Evolutionary conservation across 495 filamentous ascomycete species (phyloP), one percentile per base, ranked within the genome.

Genomic region (Podospora pseudocomata): DNA sequence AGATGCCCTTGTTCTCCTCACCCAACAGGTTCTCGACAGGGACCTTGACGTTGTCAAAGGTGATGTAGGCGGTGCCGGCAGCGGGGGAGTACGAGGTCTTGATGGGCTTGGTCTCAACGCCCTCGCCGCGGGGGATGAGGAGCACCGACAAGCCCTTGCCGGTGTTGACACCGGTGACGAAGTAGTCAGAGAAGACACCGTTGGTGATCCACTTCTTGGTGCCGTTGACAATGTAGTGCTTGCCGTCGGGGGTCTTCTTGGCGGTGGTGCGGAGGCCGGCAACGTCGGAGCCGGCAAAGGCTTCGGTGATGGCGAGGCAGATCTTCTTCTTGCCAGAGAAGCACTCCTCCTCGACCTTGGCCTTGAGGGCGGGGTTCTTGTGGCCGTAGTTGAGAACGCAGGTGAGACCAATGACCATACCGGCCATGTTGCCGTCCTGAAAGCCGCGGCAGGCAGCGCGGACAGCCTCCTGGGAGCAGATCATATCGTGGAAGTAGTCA

Each of bases 171-270:
- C 88, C 92, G 19, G 86, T 88, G 62, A 94, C 90, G 74, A 96
- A 96, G 80, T 93, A 94, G 77, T 94, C 91, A 71, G 82, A 83
- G 77, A 88, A 94, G 79, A 88, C 88, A 67, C 92, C 92, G 82
- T 96, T 96, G 54, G 92, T 96, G 80, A 94, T 94, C 92, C 92
- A 96, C 80, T 94, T 94, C 84, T 94, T 96, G 71, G 91, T 94
- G 68, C 92, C 92, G 77, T 92, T 93, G 69, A 96, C 86, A 68
- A 94, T 89, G 76, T 93, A 96, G 78, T 91, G 84, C 75, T 91
- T 91, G 63, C 92, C 92, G 77, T 94, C 92, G 11, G 89, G 81
- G 16, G 90, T 94, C 83, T 93, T 92, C 68, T 82, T 85, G 11
- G 92, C 92, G 1, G 92, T 94, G 3, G 91, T 94, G 65, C 91